Evolutionary conservation across 2,329 filamentous ascomycete genomes (phyloP).

Genomic region (Biscogniauxia marginata): DNA sequence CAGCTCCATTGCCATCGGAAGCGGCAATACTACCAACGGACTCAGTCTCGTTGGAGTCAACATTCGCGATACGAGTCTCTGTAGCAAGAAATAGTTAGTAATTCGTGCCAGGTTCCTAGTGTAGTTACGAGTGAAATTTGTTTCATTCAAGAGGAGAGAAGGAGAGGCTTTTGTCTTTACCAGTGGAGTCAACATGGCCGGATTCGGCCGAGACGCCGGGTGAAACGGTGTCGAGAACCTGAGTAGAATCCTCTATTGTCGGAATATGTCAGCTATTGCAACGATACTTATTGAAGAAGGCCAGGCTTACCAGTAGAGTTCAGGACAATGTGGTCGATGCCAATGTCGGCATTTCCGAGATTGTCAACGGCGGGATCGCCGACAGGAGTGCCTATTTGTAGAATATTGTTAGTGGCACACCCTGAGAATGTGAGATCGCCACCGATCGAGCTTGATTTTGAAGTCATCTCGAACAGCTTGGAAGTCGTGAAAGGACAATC

Average conservation of each 20-base stretch:
- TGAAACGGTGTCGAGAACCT: not conserved
- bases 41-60: not conserved
- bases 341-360: not conserved
- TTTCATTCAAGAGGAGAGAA: not conserved
- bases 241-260: not conserved
- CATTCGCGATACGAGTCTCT: not conserved
- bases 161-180: not conserved
- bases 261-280: not conserved
- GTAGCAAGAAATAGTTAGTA: not conserved
- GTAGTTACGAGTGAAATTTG: no score
- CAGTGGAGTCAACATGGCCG: not conserved
- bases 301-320: not conserved
- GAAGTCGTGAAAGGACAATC: no score
- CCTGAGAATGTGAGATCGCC: no score
- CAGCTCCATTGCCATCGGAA: not conserved
- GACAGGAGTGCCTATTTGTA: not conserved
- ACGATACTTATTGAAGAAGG: not conserved
- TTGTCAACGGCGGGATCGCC: not conserved
- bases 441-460: no score
- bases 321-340: not conserved
- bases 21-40: not conserved
- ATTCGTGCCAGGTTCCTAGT: not conserved
- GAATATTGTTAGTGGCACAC: not conserved
- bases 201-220: no score
- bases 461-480: not conserved